Percentiles rank a stretch among this genome's conserved stretches.
Evolutionary conservation across 768 basidiomycete genomes (phyloP).

Genomic region (Lentinus brumalis): DNA sequence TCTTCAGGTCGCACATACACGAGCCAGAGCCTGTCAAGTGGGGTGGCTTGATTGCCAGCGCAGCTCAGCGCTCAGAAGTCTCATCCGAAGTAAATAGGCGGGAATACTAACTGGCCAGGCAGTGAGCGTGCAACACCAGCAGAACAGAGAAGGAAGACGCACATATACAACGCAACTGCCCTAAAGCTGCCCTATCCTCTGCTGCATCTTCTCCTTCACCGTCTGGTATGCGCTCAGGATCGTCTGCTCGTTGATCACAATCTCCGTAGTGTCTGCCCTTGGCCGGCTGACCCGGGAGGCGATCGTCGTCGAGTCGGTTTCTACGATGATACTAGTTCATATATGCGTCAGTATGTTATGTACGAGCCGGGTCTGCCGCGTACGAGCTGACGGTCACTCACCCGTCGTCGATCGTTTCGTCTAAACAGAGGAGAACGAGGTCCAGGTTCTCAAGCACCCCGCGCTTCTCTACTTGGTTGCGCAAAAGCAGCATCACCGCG

Average conservation of each 20-base stretch:
- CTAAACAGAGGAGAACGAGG: conserved; percentile 86
- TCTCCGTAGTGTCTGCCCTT: conserved; percentile 90
- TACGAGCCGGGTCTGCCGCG: not conserved
- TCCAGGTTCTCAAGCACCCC: conserved; percentile 94
- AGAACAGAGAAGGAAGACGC: not conserved
- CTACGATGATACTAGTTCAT: conserved; percentile 81
- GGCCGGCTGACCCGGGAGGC: conserved; percentile 92
- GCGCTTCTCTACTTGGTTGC: conserved; percentile 94
- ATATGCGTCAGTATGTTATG: not conserved
- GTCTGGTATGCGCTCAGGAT: conserved; percentile 92
- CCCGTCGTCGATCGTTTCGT: conserved; percentile 99
- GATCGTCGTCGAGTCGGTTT: conserved; percentile 95
- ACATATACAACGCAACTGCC: conserved; percentile 15
- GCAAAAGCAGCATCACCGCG: conserved; percentile 80
- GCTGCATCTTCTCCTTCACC: conserved; percentile 82
- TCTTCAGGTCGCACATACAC: no score
- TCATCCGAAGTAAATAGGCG: not conserved
- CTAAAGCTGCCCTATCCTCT: conserved; percentile 78
- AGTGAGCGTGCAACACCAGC: not conserved
- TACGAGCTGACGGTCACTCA: conserved; percentile 38
- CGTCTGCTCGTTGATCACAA: conserved; percentile 98
- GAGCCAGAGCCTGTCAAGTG: no score
- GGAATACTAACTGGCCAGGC: not conserved
- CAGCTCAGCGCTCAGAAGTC: no score
- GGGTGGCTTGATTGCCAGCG: no score